These are phyloP conservation scores for Starmera quercuum DNA, from an alignment of 805 yeast genomes.

Conservation along the genomic window DNA sequence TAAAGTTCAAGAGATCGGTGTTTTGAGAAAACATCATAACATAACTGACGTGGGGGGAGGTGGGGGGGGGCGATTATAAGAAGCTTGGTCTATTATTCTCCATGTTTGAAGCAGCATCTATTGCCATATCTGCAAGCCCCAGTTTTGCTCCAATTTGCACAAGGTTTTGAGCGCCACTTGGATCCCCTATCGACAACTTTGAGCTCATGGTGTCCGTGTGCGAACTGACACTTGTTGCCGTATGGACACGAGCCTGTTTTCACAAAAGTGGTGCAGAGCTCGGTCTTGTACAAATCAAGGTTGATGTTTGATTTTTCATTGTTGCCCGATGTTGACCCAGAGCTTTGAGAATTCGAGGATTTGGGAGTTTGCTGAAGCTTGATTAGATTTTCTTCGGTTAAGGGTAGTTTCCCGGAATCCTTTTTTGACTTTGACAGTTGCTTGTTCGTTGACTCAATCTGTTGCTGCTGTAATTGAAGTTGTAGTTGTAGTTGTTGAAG, in stretches of 20 bases:
- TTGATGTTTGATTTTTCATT: conserved; percentile 24
- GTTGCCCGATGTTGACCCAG: conserved; percentile 1
- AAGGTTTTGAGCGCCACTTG: conserved; percentile 87
- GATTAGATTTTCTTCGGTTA: conserved; percentile 17
- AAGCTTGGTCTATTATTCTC: too few relatives aligned
- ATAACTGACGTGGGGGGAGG: too few relatives aligned
- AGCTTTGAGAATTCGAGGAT: background rate
- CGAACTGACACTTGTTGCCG: conserved; percentile 89
- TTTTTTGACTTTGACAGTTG: background rate
- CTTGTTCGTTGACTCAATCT: background rate
- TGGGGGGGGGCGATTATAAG: too few relatives aligned
- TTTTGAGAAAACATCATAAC: too few relatives aligned
- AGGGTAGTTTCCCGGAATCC: conserved; percentile 10
- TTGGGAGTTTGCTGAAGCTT: conserved; percentile 10
- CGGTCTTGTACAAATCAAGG: conserved; percentile 81
- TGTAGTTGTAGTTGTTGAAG: conserved; percentile 19
- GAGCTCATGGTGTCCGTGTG: conserved; percentile 78
- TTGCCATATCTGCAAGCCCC: conserved; percentile 86
- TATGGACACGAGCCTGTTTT: conserved; percentile 74
- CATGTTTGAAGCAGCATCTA: conserved; percentile 89
- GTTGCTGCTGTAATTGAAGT: conserved; percentile 21
- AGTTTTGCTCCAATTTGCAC: conserved; percentile 77
- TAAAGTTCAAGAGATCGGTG: too few relatives aligned
- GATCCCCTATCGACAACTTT: conserved; percentile 65
- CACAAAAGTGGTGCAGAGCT: conserved; percentile 73